Conservation (phyloP, 1,284 basidiomycete genomes). For the Ceratobasidium theobromae region DNA sequence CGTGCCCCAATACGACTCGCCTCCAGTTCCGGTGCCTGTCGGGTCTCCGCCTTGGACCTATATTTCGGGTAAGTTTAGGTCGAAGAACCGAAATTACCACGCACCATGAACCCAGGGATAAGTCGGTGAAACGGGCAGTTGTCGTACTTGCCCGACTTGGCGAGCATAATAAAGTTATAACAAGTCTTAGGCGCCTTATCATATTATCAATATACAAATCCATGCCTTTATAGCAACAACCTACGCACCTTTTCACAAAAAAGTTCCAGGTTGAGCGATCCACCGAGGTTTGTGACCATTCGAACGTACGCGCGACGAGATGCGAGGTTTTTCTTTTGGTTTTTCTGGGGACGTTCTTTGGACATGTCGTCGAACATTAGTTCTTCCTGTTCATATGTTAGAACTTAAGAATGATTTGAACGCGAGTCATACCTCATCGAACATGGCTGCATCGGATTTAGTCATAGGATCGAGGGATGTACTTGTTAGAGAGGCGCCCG, state of each 20-base stretch:
- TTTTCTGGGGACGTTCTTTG: conserved; percentile 72
- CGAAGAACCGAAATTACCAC: conserved; percentile 36
- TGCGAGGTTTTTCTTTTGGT: conserved; percentile 88
- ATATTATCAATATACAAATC: background rate
- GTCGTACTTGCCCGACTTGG: conserved; percentile 87
- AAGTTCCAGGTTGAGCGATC: conserved; percentile 86
- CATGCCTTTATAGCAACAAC: too few relatives aligned
- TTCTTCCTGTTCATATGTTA: conserved; percentile 60
- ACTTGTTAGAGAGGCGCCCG: conserved; percentile 91
- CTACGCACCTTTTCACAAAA: conserved; percentile 78
- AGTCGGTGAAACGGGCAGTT: conserved; percentile 88
- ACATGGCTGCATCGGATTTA: conserved; percentile 75
- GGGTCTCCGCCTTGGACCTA: conserved; percentile 96
- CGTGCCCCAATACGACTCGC: conserved; percentile 92
- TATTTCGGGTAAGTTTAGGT: background rate
- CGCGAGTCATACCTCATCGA: conserved; percentile 69
- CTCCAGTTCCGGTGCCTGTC: conserved; percentile 92
- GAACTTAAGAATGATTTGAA: background rate
- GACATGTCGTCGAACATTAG: conserved; percentile 90
- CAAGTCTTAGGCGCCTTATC: conserved; percentile 91
- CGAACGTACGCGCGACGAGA: conserved; percentile 89
- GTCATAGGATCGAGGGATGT: conserved; percentile 85
- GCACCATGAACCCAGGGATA: conserved; percentile 96
- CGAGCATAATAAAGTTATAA: conserved; percentile 95
- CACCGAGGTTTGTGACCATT: conserved; percentile 84